Evolutionary conservation across 805 yeast species (phyloP), one percentile per base, ranked within the genome.

Genomic region (Metschnikowia sp.): DNA sequence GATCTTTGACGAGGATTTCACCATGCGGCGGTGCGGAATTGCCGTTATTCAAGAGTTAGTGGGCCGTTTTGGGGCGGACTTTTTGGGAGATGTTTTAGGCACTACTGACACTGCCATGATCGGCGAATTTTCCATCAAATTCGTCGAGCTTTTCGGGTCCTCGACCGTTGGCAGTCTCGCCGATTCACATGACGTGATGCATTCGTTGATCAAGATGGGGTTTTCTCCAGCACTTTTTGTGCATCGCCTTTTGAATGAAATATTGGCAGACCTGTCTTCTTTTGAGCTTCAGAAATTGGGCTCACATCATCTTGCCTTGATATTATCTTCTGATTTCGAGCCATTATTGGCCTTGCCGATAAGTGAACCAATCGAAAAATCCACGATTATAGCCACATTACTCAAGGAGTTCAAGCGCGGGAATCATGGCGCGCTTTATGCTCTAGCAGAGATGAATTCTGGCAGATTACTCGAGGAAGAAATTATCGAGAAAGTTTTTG

Each of bases 11-110:
- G 68, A 74, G 19, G 96, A 90, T 45, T 68, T 88, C 15, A 75
- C 83, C 49, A 78, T 90, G 6, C 72, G 97, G 47, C 72, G 95
- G 48, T 91, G 97, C 13, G 84, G 91, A 1, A 73, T 88, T 5
- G 96, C 97, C 0, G 92, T 94, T 0, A 57, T 91, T 7, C 97
- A 91, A 60, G 98, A 91, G 58, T 72, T 86, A 12, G 61, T 88
- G 3, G 98, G 98, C 0, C 68, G 97, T 33, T 83, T 81, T 59
- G 87, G 87, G 2, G 1, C 66, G 65, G 10, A 31, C 47, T 30
- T 47, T 74, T 28, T 66, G 81, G 57, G 52, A 49, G 3, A 42
- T 54, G 4, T 48, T 39, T 42, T 42, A 32, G 44, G 18, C 42
- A 18, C 42, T 15, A 41, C 44, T 26, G 55, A 56, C 11, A 53